Percentiles rank a stretch among this genome's conserved stretches.
These are phyloP conservation scores for Planoprotostelium fungivorum DNA, from an alignment of 78 protist species.

Conservation along the genomic window DNA sequence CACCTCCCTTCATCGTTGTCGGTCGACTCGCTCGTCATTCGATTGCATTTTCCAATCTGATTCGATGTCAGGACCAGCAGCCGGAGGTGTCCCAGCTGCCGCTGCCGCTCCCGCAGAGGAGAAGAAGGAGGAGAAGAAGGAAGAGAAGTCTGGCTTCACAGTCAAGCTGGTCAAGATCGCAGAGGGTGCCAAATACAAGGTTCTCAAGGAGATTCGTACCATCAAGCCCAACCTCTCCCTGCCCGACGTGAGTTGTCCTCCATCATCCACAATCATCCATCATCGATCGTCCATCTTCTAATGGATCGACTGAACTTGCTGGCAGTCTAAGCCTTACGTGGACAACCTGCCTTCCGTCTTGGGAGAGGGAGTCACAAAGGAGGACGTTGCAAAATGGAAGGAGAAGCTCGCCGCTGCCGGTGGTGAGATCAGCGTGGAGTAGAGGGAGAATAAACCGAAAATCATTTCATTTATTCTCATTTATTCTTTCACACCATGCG, in stretches of 20 bases:
- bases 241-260: constrained; percentile 41
- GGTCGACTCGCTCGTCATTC: not conserved
- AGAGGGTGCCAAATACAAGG: constrained; percentile 64
- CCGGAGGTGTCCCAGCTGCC: constrained; percentile 51
- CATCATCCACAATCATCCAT: not conserved
- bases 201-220: constrained; percentile 56
- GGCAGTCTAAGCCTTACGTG: constrained; percentile 39
- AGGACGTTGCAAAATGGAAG: constrained; percentile 38
- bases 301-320: not conserved
- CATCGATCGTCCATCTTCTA: not conserved
- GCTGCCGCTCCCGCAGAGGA: constrained; percentile 19
- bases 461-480: not conserved
- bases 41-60: not conserved
- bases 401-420: constrained; percentile 59
- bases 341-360: constrained; percentile 54
- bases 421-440: constrained; percentile 29
- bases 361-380: constrained; percentile 49
- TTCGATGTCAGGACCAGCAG: not conserved
- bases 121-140: not conserved
- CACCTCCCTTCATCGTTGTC: too few relatives aligned
- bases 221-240: constrained; percentile 50
- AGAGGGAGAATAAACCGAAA: not conserved
- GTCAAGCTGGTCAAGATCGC: constrained; percentile 46
- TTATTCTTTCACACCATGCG: not conserved
- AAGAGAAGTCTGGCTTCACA: constrained; percentile 39